These are phyloP conservation scores for Leccinum sublutescens DNA, from an alignment of 768 basidiomycete species.

Conservation along the genomic window DNA sequence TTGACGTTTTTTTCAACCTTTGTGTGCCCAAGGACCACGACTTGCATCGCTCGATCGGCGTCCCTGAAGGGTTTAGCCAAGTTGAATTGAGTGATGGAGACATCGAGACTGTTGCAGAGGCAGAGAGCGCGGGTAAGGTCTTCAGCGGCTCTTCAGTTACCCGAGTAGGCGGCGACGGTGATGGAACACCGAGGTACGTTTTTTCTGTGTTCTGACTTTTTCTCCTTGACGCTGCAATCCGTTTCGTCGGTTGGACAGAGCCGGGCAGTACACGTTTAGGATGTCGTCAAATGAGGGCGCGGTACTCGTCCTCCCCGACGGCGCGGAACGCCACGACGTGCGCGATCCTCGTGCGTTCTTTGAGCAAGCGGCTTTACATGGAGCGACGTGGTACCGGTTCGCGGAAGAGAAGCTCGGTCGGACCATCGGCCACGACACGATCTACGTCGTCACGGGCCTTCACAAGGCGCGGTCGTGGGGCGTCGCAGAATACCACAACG, in stretches of 20 bases:
- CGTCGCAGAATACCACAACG: conserved; percentile 23
- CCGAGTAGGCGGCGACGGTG: neutral
- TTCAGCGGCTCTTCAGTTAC: conserved; percentile 14
- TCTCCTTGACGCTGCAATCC: neutral
- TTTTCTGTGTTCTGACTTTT: neutral
- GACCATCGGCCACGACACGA: conserved; percentile 28
- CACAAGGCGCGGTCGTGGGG: conserved; percentile 32
- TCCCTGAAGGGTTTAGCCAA: conserved; percentile 32
- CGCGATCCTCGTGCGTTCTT: conserved; percentile 26
- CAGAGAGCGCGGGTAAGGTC: conserved; percentile 13
- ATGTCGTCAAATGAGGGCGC: conserved; percentile 30
- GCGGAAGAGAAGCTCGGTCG: conserved; percentile 27
- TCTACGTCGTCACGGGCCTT: conserved; percentile 34
- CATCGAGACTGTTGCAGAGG: conserved; percentile 11
- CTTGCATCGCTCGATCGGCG: conserved; percentile 10
- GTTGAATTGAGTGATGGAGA: conserved; percentile 20
- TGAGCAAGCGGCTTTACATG: conserved; percentile 27
- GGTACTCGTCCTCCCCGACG: conserved; percentile 35
- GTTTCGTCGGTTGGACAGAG: conserved; percentile 3
- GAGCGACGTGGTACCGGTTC: conserved; percentile 32
- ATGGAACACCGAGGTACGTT: neutral
- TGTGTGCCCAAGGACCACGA: conserved; percentile 34
- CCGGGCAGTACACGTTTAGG: conserved; percentile 13
- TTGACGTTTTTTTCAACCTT: conserved; percentile 41
- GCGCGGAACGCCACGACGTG: conserved; percentile 27